A percentile compares a stretch with the other conserved stretches of the same genome.
Conservation (phyloP, 768 basidiomycete species). For the Kwoniella sp. region DNA sequence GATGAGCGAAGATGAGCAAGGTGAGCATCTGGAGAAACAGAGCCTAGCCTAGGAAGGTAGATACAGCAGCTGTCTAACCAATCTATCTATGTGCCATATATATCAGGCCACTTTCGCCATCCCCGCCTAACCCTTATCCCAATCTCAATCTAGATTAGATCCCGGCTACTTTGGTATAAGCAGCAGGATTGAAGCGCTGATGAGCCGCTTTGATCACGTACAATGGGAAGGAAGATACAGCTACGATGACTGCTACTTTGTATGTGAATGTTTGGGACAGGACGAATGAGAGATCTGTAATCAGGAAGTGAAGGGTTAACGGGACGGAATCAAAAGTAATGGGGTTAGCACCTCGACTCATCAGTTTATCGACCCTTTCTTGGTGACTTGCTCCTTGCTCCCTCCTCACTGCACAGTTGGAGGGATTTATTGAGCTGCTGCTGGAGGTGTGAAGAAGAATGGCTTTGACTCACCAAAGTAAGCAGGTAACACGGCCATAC, state of each 20-base stretch:
- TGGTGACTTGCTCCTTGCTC: no score
- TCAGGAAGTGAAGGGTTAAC: background rate
- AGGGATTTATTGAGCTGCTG: no score
- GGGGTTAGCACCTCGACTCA: no score
- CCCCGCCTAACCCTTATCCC: background rate
- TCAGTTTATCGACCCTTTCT: background rate
- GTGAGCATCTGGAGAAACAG: no score
- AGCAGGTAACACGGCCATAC: slow-evolving; percentile 90
- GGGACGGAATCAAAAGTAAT: background rate
- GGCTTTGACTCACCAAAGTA: slow-evolving; percentile 77
- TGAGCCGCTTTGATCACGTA: slow-evolving; percentile 87
- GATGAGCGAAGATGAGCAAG: no score
- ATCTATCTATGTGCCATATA: background rate
- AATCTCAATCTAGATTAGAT: slow-evolving; percentile 23
- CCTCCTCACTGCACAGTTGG: no score
- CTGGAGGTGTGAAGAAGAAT: no score
- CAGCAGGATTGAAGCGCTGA: slow-evolving; percentile 83
- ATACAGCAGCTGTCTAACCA: no score
- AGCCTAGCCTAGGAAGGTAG: no score
- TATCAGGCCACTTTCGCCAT: background rate
- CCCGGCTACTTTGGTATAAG: slow-evolving; percentile 76
- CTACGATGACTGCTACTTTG: slow-evolving; percentile 95
- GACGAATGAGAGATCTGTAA: slow-evolving; percentile 92
- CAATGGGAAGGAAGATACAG: slow-evolving; percentile 86
- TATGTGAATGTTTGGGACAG: slow-evolving; percentile 82